Base-by-base conservation (phyloP, 2,329 filamentous ascomycete genomes). In the Cercospora janseana region DNA sequence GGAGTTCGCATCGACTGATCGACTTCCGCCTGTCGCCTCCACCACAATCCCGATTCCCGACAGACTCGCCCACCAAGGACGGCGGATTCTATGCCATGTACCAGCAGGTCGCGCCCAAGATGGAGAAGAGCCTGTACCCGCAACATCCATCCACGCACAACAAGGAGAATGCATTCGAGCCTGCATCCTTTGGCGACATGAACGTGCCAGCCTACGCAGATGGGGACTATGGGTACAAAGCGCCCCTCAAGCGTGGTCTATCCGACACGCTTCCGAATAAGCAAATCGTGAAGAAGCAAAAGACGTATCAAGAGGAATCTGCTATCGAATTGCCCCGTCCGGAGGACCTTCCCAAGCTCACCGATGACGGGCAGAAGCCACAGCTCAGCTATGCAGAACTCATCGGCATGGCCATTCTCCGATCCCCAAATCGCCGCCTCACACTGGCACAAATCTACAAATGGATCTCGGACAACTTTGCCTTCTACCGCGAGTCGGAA, bases 361-460 rank as follows among this genome's bases (percentile, higher is more conserved):
- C 85, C 51, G 93, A 97, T 65, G 89, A 96, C 66, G 92, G 91
- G 62, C 77, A 78, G 48, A 97, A 98, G 69, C 93, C 93, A 4
- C 80, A 83, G 4, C 89, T 92, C 70, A 97, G 91, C 72, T 98
- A 98, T 68, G 92, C 93, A 15, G 87, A 87, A 61, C 79, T 98
- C 60, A 97, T 97, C 58, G 93, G 88, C 66, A 96, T 96, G 91
- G 90, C 93, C 44, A 96, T 98, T 62, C 77, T 97, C 16, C 84
- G 91, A 55, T 88, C 93, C 4, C 85, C 87, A 9, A 83, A 85
- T 54, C 84, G 90, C 53, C 86, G 88, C 45, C 77, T 97, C 55
- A 97, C 93, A 1, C 79, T 98, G 13, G 84, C 90, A 20, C 90
- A 96, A 69, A 98, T 98, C 61, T 98, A 97, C 79, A 95, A 95